Evolutionary conservation across 306 rosid species (phyloP).

Genomic region (Begonia fuchsioides): DNA sequence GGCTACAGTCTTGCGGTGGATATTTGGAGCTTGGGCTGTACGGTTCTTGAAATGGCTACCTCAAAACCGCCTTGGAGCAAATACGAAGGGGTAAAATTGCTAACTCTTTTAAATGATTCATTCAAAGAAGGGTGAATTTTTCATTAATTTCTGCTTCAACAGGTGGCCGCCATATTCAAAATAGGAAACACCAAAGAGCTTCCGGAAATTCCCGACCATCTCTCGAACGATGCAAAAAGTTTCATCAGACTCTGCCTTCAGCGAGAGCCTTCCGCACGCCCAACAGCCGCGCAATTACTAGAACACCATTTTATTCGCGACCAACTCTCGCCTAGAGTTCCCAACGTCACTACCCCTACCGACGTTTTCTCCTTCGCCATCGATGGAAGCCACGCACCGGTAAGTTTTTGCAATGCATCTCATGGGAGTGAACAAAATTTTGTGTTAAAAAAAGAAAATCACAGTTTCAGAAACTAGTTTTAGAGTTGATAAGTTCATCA

Average conservation of each 20-base stretch:
- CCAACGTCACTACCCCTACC: conserved; percentile 45
- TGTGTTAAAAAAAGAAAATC: too few relatives aligned
- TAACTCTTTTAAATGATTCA: not conserved
- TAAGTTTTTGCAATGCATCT: conserved; percentile 15
- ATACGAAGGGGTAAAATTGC: conserved; percentile 70
- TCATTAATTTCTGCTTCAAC: conserved; percentile 20
- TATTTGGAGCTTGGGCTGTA: conserved; percentile 97
- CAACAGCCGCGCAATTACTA: conserved; percentile 45
- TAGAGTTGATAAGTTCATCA: too few relatives aligned
- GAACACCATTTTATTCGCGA: conserved; percentile 81
- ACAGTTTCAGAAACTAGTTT: too few relatives aligned
- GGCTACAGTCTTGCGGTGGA: conserved; percentile 88
- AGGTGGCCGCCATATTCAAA: conserved; percentile 98
- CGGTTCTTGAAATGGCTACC: conserved; percentile 99
- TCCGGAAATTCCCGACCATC: conserved; percentile 88
- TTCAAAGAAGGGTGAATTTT: too few relatives aligned
- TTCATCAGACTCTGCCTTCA: conserved; percentile 72
- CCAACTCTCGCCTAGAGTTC: conserved; percentile 45
- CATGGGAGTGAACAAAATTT: too few relatives aligned
- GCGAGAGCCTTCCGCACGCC: conserved; percentile 70
- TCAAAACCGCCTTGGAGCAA: too few relatives aligned
- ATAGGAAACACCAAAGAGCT: conserved; percentile 94
- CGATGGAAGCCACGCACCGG: conserved; percentile 89
- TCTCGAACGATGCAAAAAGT: conserved; percentile 68
- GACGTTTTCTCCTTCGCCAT: conserved; percentile 58